Base-by-base conservation (phyloP, 306 rosid genomes). In the Cucurbita argyrosperma region DNA sequence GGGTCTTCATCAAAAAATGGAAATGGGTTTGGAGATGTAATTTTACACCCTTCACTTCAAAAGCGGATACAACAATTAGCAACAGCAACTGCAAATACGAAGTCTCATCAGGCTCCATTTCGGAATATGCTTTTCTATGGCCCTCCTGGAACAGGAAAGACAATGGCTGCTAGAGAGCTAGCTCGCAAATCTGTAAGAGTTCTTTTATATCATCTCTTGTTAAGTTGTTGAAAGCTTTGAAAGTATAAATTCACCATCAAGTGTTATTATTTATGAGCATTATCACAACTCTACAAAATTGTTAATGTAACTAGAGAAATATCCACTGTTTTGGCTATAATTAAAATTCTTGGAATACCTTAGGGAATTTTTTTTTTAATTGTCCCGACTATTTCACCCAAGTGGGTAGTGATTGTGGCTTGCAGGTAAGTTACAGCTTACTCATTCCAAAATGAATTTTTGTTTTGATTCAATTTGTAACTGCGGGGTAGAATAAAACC, bases 71-170 rank as follows among this genome's bases (percentile, higher is more conserved):
- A 88, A 80, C 99, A 95, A 81, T 82, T 95, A 75, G 83, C 99
- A 61, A 80, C 83, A 46, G 97, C 99, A 79, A 95, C 99, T 40
- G 91, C 96, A 39, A 91, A 95, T 84, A 95, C 99, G 62, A 95
- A 95, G 82, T 85, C 96, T 18, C 99, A 95, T 82, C 91, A 91
- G 77, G 99, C 99, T 49, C 99, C 97, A 6, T 95, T 91, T 76
- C 89, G 99, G 64, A 95, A 95, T 80, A 91, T 95, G 91, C 91
- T 95, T 76, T 95, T 95, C 77, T 95, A 95, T 82, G 97, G 99
- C 19, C 96, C 99, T 85, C 97, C 97, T 18, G 99, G 99, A 82
- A 95, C 99, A 53, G 99, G 99, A 76, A 95, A 95, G 74, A 95
- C 99, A 65, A 89, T 95, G 99, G 99, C 96, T 57, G 99, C 99